phyloP scores from a whole-genome alignment of 23 red algal species.

The Gracilariopsis chorda region DNA sequence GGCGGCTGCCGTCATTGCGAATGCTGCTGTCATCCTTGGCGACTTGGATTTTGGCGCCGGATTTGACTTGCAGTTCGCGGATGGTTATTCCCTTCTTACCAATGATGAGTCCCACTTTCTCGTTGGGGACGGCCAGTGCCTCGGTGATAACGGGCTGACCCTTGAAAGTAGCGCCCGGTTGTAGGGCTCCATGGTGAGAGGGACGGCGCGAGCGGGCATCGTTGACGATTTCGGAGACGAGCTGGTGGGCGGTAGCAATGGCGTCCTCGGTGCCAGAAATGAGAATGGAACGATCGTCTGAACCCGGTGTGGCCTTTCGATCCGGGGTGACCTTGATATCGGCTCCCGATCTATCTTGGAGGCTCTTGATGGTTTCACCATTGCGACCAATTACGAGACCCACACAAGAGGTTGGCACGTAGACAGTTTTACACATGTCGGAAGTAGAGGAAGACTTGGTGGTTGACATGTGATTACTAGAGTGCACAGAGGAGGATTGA shows the following conservation, averaged over 20 bases:
- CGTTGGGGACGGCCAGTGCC: conserved; percentile 74
- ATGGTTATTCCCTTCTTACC: conserved; percentile 84
- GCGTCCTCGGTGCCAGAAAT: conserved; percentile 72
- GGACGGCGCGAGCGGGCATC: conserved; percentile 61
- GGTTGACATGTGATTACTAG: conserved; percentile 25
- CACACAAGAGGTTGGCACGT: conserved; percentile 80
- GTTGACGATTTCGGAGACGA: conserved; percentile 77
- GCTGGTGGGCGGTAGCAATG: conserved; percentile 69
- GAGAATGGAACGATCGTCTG: conserved; percentile 68
- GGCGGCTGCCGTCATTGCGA: conserved; percentile 51
- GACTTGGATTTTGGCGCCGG: conserved; percentile 79
- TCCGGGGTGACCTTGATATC: conserved; percentile 91
- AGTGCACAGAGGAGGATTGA: not conserved
- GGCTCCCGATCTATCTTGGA: conserved; percentile 88
- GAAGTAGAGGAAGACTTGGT: conserved; percentile 17
- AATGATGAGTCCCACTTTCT: conserved; percentile 94
- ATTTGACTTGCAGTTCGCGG: conserved; percentile 86
- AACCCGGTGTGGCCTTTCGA: conserved; percentile 47
- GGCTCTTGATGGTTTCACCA: conserved; percentile 86
- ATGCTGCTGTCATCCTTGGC: conserved; percentile 74
- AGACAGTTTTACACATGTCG: conserved; percentile 76
- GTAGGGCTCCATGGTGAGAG: not conserved
- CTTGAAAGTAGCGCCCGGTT: not conserved
- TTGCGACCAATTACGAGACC: conserved; percentile 90
- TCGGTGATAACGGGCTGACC: conserved; percentile 49